phyloP scores from a whole-genome alignment of 139 green algal genomes.

The Edaphochlamys debaryana region DNA sequence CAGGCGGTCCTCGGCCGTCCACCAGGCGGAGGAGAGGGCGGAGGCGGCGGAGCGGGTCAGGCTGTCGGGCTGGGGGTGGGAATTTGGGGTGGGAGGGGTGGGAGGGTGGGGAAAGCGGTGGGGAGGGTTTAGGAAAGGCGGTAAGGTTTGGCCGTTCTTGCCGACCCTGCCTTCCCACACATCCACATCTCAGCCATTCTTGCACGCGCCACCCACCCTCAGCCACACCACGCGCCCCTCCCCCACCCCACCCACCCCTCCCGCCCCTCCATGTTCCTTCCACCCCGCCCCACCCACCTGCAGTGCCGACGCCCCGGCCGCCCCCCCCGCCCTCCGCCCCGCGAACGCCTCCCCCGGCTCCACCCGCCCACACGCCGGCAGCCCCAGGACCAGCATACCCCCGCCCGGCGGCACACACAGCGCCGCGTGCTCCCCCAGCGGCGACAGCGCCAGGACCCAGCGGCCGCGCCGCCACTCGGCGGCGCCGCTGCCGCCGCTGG shows the following conservation, averaged over 20 bases:
- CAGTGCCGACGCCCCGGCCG: too few relatives aligned
- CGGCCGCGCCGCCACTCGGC: not conserved
- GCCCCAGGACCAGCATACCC: constrained; percentile 5
- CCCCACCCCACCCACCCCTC: too few relatives aligned
- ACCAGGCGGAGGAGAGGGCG: not conserved
- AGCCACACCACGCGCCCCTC: too few relatives aligned
- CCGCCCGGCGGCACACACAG: not conserved
- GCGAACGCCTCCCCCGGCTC: not conserved
- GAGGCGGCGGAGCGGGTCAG: not conserved
- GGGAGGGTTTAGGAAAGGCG: too few relatives aligned
- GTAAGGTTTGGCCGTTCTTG: too few relatives aligned
- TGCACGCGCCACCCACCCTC: too few relatives aligned
- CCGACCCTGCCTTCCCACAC: too few relatives aligned
- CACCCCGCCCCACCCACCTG: too few relatives aligned
- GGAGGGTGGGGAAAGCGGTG: too few relatives aligned
- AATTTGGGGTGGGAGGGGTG: not conserved
- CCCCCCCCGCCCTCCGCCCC: not conserved
- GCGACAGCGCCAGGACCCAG: constrained; percentile 2
- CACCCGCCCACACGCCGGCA: not conserved
- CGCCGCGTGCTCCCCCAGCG: constrained; percentile 38
- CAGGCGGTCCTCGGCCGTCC: not conserved
- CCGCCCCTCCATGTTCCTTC: too few relatives aligned
- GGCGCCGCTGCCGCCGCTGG: not conserved
- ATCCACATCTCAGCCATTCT: too few relatives aligned
- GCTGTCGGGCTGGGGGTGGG: not conserved